phyloP scores from a whole-genome alignment of 345 rosid species.

The Conringia planisiliqua region DNA sequence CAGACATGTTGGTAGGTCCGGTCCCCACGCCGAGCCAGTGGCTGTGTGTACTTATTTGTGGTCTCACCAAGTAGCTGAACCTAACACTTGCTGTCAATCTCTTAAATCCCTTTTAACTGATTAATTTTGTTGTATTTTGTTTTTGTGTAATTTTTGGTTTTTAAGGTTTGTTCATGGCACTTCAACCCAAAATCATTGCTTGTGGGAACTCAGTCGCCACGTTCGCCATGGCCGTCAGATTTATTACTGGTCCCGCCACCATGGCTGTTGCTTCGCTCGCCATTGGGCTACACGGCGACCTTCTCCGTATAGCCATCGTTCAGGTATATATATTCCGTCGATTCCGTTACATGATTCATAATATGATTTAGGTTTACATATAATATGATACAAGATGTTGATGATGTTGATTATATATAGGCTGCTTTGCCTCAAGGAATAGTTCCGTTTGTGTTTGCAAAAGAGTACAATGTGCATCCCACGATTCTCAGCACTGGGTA shows the following conservation, averaged over 20 bases:
- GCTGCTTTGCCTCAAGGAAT: slow-evolving; percentile 90
- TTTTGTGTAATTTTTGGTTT: not conserved
- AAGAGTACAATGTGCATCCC: slow-evolving; percentile 87
- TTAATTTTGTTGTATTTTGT: not conserved
- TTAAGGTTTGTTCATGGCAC: slow-evolving; percentile 93
- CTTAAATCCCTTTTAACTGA: not conserved
- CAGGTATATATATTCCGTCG: slow-evolving; percentile 48
- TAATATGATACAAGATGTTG: not conserved
- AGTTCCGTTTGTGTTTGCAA: slow-evolving; percentile 89
- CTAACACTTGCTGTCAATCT: slow-evolving; percentile 14
- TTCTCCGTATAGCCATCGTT: slow-evolving; percentile 84
- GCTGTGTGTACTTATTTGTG: slow-evolving; percentile 21
- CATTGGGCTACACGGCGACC: slow-evolving; percentile 78
- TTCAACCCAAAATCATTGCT: slow-evolving; percentile 97
- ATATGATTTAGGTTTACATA: not conserved
- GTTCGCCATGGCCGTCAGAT: slow-evolving; percentile 89
- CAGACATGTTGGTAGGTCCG: slow-evolving; percentile 41
- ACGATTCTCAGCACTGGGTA: slow-evolving; percentile 82
- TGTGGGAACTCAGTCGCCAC: slow-evolving; percentile 87
- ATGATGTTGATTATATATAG: slow-evolving; percentile 33
- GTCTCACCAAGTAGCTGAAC: slow-evolving; percentile 22
- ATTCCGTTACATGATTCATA: not conserved
- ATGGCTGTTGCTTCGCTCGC: slow-evolving; percentile 88
- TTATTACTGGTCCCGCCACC: slow-evolving; percentile 88
- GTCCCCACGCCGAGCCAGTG: slow-evolving; percentile 20